Conservation (phyloP, 352 stramenopile genomes). For the Phytophthora parvispora region DNA sequence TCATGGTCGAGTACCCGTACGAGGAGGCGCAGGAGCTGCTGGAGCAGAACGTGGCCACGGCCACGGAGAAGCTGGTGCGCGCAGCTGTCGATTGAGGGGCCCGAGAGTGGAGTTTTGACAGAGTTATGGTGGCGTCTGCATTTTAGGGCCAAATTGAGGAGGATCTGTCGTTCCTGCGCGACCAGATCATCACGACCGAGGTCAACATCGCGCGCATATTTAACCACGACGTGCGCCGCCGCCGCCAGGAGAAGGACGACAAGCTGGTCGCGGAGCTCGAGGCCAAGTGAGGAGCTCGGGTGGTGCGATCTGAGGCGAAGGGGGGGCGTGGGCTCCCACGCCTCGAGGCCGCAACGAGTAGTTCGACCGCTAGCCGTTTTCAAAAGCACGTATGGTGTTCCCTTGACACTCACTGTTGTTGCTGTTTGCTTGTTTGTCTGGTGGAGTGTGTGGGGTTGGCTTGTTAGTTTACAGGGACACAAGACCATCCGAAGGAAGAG, state of each 20-base stretch:
- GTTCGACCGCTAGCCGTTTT: constrained; percentile 12
- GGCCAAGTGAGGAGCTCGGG: constrained; percentile 52
- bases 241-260: constrained; percentile 82
- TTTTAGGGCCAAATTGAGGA: constrained; percentile 82
- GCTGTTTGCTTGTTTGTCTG: constrained; percentile 2
- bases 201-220: constrained; percentile 98
- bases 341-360: constrained; percentile 20
- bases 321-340: too few species aligned
- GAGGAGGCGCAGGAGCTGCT: constrained; percentile 95
- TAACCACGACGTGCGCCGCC: constrained; percentile 96
- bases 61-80: constrained; percentile 76
- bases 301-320: background rate
- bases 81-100: background rate
- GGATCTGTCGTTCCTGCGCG: constrained; percentile 95
- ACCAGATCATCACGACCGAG: constrained; percentile 98
- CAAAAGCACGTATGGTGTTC: constrained; percentile 29
- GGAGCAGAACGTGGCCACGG: constrained; percentile 77
- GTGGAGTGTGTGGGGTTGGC: background rate
- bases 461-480: too few species aligned
- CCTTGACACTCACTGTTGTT: constrained; percentile 11
- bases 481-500: background rate
- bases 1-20: constrained; percentile 98
- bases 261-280: constrained; percentile 69
- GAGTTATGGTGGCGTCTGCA: background rate
- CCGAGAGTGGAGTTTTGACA: background rate